These are phyloP conservation scores for Trametes elegans DNA, from an alignment of 768 basidiomycete species.

Conservation along the genomic window DNA sequence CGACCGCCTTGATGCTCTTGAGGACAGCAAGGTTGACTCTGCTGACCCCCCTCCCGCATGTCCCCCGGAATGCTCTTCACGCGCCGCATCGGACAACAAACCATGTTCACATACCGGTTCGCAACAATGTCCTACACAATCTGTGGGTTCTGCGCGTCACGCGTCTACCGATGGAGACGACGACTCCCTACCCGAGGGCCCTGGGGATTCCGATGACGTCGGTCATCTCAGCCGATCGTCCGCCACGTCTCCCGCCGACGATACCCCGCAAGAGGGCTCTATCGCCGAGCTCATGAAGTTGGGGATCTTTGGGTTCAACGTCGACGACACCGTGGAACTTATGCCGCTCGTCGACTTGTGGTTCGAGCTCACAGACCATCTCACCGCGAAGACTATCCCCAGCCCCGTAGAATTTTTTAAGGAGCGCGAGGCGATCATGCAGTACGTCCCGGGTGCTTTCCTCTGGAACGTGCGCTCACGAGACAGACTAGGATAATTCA, in stretches of 20 bases:
- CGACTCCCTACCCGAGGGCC: background rate
- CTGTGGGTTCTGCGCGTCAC: no score
- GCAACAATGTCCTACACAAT: no score
- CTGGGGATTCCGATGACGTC: background rate
- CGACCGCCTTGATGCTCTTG: background rate
- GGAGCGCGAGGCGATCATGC: conserved; percentile 1
- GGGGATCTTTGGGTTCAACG: background rate
- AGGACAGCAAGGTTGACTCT: no score
- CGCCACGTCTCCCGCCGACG: background rate
- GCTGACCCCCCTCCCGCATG: background rate
- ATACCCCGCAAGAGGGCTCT: background rate
- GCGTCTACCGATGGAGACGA: background rate
- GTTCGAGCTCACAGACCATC: conserved; percentile 5
- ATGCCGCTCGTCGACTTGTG: conserved; percentile 4
- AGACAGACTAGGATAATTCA: background rate
- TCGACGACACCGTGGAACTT: background rate
- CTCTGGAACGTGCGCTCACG: no score
- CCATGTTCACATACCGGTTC: background rate
- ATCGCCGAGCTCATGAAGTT: background rate
- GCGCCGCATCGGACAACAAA: background rate
- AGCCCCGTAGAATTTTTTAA: background rate
- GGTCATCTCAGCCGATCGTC: background rate
- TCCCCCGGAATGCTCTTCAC: background rate
- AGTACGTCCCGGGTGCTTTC: background rate
- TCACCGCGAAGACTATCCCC: background rate